A percentile compares a stretch with the other conserved stretches of the same genome.
Evolutionary conservation across 176 grass and related monocot species (phyloP).

Genomic region (Oryza glaberrima): DNA sequence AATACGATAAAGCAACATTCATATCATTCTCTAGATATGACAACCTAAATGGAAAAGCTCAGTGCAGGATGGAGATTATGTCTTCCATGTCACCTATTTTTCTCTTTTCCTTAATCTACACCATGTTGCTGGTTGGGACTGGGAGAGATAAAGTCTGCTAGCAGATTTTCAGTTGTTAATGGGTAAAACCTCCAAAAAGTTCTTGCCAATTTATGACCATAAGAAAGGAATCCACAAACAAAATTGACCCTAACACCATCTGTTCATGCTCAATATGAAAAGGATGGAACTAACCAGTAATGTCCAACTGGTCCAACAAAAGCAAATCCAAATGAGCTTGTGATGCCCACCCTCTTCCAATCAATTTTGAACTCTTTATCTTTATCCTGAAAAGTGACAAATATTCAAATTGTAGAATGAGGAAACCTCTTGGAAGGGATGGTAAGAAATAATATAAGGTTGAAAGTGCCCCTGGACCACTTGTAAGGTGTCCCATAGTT

Average conservation of each 20-base stretch:
- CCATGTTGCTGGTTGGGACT: not conserved
- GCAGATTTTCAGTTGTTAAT: not conserved
- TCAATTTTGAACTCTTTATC: conserved; percentile 87
- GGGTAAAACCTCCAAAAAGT: not conserved
- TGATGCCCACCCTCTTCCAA: conserved; percentile 90
- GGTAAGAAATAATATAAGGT: conserved; percentile 11
- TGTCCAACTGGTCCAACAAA: conserved; percentile 91
- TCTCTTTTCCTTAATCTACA: not conserved
- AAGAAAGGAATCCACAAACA: not conserved
- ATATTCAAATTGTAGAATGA: conserved; percentile 4
- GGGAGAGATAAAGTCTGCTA: too few relatives aligned
- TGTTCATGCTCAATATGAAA: conserved; percentile 4
- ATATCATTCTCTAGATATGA: not conserved
- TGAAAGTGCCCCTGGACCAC: not conserved
- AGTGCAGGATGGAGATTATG: conserved; percentile 7
- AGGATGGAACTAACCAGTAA: conserved; percentile 73
- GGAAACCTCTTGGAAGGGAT: not conserved
- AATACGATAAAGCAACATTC: not conserved
- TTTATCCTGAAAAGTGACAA: conserved; percentile 60
- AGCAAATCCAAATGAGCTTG: conserved; percentile 94
- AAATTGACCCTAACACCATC: not conserved
- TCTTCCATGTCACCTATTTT: not conserved
- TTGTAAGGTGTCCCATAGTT: not conserved
- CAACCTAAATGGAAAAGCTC: conserved; percentile 3
- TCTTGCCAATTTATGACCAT: not conserved